Base-by-base conservation (phyloP, 2,329 filamentous ascomycete species). In the Ilyonectria robusta region DNA sequence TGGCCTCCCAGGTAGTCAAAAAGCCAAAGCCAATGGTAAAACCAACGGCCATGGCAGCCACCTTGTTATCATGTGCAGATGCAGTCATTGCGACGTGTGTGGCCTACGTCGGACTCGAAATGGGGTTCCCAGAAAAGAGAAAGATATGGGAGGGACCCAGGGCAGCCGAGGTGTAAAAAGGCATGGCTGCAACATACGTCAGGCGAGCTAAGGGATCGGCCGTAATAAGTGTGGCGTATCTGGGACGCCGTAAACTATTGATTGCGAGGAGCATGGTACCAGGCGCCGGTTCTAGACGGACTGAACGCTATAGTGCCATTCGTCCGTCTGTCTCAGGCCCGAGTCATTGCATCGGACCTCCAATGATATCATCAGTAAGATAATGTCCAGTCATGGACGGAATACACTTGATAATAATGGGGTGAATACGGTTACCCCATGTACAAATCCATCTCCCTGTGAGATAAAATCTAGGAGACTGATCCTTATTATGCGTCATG, bases 1-100 rank as follows among this genome's bases (percentile, higher is more conserved):
- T 76, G 4, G 81, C 83, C 66, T 80, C 80, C 79, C 81, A 81
- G 15, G 77, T 76, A 2, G 79, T 82, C 9, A 83, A 70, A 60
- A 80, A 78, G 0, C 82, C 83, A 66, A 84, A 84, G n/a, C 82
- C 82, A 40, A 84, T 65, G 13, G 80, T 78, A 63, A 79, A 79
- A 13, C 78, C 78, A 17, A 74, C 68, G 17, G 78, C 78, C 61
- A 79, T 67, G 13, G 76, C 75, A 21, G 78, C 77, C 3, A 79
- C 62, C 61, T 78, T 77, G 64, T n/a, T 19, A n/a, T 42, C 15
- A 17, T 42, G 15, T 42, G 7, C 40, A 8, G 40, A 42, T 7
- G 40, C 17, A n/a, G 37, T 15, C 40, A 42, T n/a, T 13, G 40
- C 40, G 40, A 53, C 31, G 29, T 35, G 10, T n/a, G 1, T 21